Percentiles rank a stretch among this genome's conserved stretches.
These are phyloP conservation scores for Leucocoprinus leucothites DNA, from an alignment of 768 basidiomycete genomes.

Conservation along the genomic window DNA sequence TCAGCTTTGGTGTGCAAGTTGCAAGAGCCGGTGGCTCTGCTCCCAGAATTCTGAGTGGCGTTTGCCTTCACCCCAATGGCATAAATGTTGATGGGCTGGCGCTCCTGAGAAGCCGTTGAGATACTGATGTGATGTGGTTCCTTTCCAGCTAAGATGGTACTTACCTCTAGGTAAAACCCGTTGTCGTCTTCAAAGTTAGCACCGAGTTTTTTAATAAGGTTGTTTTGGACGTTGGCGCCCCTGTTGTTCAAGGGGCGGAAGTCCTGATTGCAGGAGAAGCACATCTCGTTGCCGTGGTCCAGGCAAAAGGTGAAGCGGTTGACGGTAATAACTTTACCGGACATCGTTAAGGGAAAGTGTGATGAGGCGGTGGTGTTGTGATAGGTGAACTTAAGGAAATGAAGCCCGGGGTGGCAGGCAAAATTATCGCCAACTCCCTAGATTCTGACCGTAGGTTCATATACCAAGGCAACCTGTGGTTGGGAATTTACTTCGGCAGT, in stretches of 20 bases:
- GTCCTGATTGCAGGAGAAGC: conserved; percentile 15
- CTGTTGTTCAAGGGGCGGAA: conserved; percentile 17
- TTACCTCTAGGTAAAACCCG: neutral
- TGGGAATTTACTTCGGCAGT: neutral
- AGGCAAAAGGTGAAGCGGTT: conserved; percentile 18
- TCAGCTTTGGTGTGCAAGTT: neutral
- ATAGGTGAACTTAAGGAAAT: too few species aligned
- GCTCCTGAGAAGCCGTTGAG: neutral
- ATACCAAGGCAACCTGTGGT: too few species aligned
- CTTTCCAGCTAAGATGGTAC: neutral
- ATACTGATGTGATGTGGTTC: neutral
- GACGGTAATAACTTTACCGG: conserved; percentile 6
- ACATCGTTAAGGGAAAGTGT: neutral
- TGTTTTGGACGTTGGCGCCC: conserved; percentile 7
- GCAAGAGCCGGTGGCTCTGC: neutral
- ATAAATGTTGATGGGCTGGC: conserved; percentile 13
- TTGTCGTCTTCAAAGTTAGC: conserved; percentile 12
- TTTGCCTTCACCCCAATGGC: conserved; percentile 10
- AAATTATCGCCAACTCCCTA: too few species aligned
- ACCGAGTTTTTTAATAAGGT: conserved; percentile 9
- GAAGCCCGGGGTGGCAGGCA: too few species aligned
- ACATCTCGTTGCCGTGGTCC: conserved; percentile 19
- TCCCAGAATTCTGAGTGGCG: neutral
- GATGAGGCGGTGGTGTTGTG: neutral
- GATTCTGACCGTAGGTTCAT: too few species aligned